Conservation (phyloP, 192 early-diverging fungal genomes). For the Podila verticillata region DNA sequence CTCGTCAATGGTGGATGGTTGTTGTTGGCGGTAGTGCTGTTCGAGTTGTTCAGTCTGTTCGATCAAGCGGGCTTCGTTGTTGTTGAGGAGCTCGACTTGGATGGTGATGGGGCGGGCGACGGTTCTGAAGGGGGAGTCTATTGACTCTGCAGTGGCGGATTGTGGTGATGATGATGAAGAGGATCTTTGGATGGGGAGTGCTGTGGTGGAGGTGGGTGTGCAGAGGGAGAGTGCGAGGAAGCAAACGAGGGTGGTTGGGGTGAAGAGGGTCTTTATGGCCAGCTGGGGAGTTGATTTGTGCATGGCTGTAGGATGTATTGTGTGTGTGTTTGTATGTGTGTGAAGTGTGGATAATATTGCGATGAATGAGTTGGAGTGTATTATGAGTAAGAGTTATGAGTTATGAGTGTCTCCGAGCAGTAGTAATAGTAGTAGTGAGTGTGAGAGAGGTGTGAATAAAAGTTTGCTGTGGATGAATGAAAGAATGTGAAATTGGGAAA, state of each 20-base stretch:
- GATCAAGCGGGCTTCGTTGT: constrained; percentile 3
- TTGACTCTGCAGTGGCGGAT: constrained; percentile 10
- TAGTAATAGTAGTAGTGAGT: background rate
- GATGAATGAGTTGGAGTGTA: background rate
- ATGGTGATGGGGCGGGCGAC: constrained; percentile 42
- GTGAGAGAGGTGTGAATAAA: background rate
- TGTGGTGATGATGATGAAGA: background rate
- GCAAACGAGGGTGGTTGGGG: constrained; percentile 25
- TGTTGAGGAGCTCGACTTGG: constrained; percentile 19
- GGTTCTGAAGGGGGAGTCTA: constrained; percentile 20
- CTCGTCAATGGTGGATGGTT: background rate
- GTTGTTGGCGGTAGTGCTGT: constrained; percentile 13
- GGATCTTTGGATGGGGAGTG: constrained; percentile 13
- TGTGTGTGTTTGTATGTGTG: background rate
- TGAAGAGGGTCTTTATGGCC: constrained; percentile 33
- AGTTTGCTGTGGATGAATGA: background rate
- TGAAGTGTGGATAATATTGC: constrained; percentile 1
- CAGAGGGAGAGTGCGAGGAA: constrained; percentile 28
- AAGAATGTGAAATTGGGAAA: background rate
- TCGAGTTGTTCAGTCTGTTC: constrained; percentile 16
- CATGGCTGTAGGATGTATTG: constrained; percentile 6
- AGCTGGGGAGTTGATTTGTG: constrained; percentile 4
- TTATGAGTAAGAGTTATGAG: background rate
- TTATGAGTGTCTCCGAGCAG: background rate
- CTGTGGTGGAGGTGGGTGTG: constrained; percentile 7